A percentile compares a stretch with the other conserved stretches of the same genome.
Evolutionary conservation across 805 yeast genomes (phyloP).

Genomic region (Maudiozyma serrabonitensis): DNA sequence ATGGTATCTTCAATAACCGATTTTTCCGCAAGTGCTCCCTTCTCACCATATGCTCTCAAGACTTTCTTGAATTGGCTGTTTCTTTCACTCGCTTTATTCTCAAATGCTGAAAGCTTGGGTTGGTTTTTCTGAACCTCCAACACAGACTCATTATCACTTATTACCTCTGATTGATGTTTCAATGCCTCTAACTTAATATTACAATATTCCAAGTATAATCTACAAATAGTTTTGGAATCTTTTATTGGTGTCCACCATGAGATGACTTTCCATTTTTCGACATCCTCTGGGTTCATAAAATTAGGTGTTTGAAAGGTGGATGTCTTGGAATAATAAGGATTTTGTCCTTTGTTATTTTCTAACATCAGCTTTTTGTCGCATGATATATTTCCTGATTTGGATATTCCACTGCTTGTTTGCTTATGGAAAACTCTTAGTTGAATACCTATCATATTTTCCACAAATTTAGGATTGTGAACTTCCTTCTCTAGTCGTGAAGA

Average conservation of each 20-base stretch:
- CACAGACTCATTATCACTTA: slow-evolving; percentile 4
- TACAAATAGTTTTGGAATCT: slow-evolving; percentile 7
- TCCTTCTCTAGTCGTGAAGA: not conserved
- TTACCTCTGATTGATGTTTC: slow-evolving; percentile 14
- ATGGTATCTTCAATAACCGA: not conserved
- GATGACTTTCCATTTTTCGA: slow-evolving; percentile 30
- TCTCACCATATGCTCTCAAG: slow-evolving; percentile 21
- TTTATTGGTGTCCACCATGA: slow-evolving; percentile 23
- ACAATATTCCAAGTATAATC: slow-evolving; percentile 16
- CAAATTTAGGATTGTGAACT: not conserved
- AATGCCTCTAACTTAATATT: slow-evolving; percentile 20
- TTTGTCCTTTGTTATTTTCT: slow-evolving; percentile 17
- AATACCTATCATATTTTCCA: slow-evolving; percentile 29
- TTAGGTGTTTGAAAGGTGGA: slow-evolving; percentile 14
- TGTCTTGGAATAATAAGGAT: slow-evolving; percentile 11
- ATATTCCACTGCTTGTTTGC: slow-evolving; percentile 26
- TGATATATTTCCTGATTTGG: slow-evolving; percentile 7
- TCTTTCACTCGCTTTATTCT: not conserved
- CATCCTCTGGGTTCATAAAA: slow-evolving; percentile 22
- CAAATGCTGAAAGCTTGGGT: not conserved
- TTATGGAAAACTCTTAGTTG: slow-evolving; percentile 30
- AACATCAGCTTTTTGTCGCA: slow-evolving; percentile 8
- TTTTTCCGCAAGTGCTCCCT: slow-evolving; percentile 7
- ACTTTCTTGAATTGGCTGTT: slow-evolving; percentile 11
- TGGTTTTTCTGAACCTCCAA: slow-evolving; percentile 4